Percentiles rank a stretch among this genome's conserved stretches.
phyloP scores from a whole-genome alignment of 495 filamentous ascomycete genomes.

The Talaromyces trachyspermus region DNA sequence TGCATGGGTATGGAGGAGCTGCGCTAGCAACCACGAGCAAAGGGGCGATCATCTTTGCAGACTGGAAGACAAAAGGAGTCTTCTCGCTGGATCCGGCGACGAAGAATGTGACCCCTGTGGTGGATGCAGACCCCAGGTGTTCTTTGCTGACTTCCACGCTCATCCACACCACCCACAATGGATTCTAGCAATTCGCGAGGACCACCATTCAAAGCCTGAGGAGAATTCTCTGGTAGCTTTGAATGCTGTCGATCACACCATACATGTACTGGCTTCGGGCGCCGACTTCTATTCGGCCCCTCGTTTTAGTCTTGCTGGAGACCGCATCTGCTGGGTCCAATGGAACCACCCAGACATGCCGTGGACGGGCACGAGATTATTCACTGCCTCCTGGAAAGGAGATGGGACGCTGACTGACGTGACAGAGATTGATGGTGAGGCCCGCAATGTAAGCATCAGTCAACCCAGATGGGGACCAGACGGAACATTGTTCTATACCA shows the following conservation, averaged over 20 bases:
- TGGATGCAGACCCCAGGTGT: slow-evolving; percentile 24
- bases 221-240: slow-evolving; percentile 29
- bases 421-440: slow-evolving; percentile 22
- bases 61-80: slow-evolving; percentile 27
- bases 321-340: slow-evolving; percentile 38
- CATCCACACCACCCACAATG: slow-evolving; percentile 24
- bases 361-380: slow-evolving; percentile 36
- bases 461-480: slow-evolving; percentile 38
- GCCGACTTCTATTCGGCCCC: slow-evolving; percentile 44
- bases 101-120: slow-evolving; percentile 11
- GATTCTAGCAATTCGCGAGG: slow-evolving; percentile 40
- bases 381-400: slow-evolving; percentile 25
- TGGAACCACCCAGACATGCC: slow-evolving; percentile 46
- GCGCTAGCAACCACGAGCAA: slow-evolving; percentile 19
- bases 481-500: slow-evolving; percentile 35
- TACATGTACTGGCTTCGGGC: slow-evolving; percentile 20
- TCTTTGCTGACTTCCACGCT: slow-evolving; percentile 30
- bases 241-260: slow-evolving; percentile 16
- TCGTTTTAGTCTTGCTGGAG: slow-evolving; percentile 36
- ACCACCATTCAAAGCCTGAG: slow-evolving; percentile 26
- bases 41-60: slow-evolving; percentile 33
- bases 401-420: slow-evolving; percentile 16
- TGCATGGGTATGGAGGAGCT: slow-evolving; percentile 41
- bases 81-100: slow-evolving; percentile 25
- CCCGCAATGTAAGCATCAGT: slow-evolving; percentile 22